These are phyloP conservation scores for Lipomyces lipofer DNA, from an alignment of 805 yeast genomes.

Conservation along the genomic window DNA sequence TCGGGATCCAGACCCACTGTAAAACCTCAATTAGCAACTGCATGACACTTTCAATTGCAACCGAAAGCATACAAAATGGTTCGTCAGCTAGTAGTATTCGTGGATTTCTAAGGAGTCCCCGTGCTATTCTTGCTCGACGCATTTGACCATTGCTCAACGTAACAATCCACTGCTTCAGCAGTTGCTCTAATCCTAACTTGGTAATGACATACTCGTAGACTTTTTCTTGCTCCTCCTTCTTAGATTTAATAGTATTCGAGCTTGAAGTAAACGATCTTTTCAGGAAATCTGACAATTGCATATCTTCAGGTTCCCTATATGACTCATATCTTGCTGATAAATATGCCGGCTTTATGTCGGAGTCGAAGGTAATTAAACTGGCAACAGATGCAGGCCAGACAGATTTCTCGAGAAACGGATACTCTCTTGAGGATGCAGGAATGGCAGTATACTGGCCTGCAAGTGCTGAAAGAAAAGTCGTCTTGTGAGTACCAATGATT, in stretches of 20 bases:
- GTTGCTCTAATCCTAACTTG: constrained; percentile 54
- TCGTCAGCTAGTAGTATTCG: constrained; percentile 76
- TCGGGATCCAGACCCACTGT: constrained; percentile 76
- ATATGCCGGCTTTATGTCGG: constrained; percentile 56
- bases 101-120: constrained; percentile 66
- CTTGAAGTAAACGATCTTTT: constrained; percentile 49
- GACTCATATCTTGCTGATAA: constrained; percentile 87
- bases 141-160: constrained; percentile 92
- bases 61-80: constrained; percentile 55
- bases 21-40: not conserved
- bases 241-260: constrained; percentile 43
- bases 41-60: no score
- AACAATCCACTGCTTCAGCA: constrained; percentile 71
- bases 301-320: constrained; percentile 81
- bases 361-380: constrained; percentile 49
- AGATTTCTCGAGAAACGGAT: constrained; percentile 52
- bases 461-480: constrained; percentile 55
- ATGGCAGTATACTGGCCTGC: constrained; percentile 55
- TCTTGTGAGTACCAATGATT: constrained; percentile 55
- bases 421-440: constrained; percentile 56
- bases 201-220: constrained; percentile 47
- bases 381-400: constrained; percentile 50
- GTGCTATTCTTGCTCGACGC: constrained; percentile 84
- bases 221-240: constrained; percentile 24
- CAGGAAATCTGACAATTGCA: constrained; percentile 61